phyloP scores from a whole-genome alignment of 768 basidiomycete species.

The Suillus cothurnatus region DNA sequence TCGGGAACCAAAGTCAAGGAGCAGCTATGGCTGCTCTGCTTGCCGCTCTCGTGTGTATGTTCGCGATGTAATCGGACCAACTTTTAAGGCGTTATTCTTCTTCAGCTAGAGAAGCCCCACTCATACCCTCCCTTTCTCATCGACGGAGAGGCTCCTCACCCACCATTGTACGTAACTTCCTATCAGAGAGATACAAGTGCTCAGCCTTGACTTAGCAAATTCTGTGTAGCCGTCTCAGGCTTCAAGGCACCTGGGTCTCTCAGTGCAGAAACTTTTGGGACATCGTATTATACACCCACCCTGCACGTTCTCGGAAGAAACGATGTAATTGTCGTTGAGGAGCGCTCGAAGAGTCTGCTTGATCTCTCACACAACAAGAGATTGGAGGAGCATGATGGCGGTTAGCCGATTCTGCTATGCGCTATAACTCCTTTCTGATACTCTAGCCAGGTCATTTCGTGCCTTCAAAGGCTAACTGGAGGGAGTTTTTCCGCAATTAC shows the following conservation, averaged over 20 bases:
- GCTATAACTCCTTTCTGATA: neutral
- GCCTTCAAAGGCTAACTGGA: slow-evolving; percentile 76
- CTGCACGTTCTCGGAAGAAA: slow-evolving; percentile 78
- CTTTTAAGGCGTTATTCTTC: slow-evolving; percentile 8
- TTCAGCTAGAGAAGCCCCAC: slow-evolving; percentile 56
- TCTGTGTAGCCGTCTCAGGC: slow-evolving; percentile 77
- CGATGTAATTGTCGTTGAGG: slow-evolving; percentile 73
- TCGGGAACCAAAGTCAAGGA: slow-evolving; percentile 59
- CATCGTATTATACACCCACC: slow-evolving; percentile 66
- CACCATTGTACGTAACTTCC: slow-evolving; percentile 61
- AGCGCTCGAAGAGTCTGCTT: slow-evolving; percentile 62
- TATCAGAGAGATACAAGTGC: neutral
- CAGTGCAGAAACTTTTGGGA: slow-evolving; percentile 49
- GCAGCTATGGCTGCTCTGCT: slow-evolving; percentile 74
- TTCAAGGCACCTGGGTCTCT: slow-evolving; percentile 56
- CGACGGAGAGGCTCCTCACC: slow-evolving; percentile 67
- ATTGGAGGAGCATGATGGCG: slow-evolving; percentile 79
- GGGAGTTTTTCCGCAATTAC: slow-evolving; percentile 72
- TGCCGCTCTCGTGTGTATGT: slow-evolving; percentile 59
- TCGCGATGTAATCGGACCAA: slow-evolving; percentile 1
- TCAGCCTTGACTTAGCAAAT: slow-evolving; percentile 47
- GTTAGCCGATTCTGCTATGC: slow-evolving; percentile 43
- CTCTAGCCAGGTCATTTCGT: slow-evolving; percentile 71
- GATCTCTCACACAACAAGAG: slow-evolving; percentile 56
- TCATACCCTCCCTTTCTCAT: slow-evolving; percentile 59